Conservation (phyloP, 1,284 basidiomycete species). For the Phlebopus sp. region DNA sequence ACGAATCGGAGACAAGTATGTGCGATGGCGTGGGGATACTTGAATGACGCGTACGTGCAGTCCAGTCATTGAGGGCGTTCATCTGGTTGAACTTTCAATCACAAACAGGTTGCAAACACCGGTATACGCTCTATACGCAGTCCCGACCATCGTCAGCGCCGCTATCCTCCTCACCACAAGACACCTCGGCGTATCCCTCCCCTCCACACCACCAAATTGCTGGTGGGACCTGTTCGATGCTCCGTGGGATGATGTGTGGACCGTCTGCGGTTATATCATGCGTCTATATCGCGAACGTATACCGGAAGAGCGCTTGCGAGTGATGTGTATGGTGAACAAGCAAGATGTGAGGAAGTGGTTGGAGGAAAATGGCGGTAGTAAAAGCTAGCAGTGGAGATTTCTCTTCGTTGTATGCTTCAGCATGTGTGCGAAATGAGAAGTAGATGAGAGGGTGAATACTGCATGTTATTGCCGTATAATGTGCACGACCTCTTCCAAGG, state of each 20-base stretch:
- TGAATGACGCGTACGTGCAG: constrained; percentile 83
- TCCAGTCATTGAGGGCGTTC: background rate
- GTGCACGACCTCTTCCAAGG: too few relatives aligned
- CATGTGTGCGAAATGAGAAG: too few relatives aligned
- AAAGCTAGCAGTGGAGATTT: constrained; percentile 16
- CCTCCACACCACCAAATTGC: constrained; percentile 58
- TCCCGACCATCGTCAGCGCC: constrained; percentile 86
- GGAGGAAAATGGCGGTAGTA: constrained; percentile 42
- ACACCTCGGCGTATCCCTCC: constrained; percentile 68
- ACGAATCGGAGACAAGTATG: constrained; percentile 69
- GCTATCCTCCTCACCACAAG: constrained; percentile 78
- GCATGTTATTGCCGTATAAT: too few relatives aligned
- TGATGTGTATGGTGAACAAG: constrained; percentile 59
- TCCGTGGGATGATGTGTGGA: constrained; percentile 81
- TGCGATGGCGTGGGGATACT: constrained; percentile 81
- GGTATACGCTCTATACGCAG: constrained; percentile 83
- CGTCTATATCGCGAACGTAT: constrained; percentile 62
- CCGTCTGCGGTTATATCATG: constrained; percentile 77
- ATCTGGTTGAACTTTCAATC: background rate
- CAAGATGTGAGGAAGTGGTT: constrained; percentile 73
- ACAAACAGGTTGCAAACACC: constrained; percentile 83
- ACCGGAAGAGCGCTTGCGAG: constrained; percentile 34
- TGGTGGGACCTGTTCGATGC: constrained; percentile 93
- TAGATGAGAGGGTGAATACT: too few relatives aligned
- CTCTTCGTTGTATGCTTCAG: too few relatives aligned